A percentile compares a stretch with the other conserved stretches of the same genome.
phyloP scores from a whole-genome alignment of 2,329 filamentous ascomycete species.

The Claviceps pazoutovae region DNA sequence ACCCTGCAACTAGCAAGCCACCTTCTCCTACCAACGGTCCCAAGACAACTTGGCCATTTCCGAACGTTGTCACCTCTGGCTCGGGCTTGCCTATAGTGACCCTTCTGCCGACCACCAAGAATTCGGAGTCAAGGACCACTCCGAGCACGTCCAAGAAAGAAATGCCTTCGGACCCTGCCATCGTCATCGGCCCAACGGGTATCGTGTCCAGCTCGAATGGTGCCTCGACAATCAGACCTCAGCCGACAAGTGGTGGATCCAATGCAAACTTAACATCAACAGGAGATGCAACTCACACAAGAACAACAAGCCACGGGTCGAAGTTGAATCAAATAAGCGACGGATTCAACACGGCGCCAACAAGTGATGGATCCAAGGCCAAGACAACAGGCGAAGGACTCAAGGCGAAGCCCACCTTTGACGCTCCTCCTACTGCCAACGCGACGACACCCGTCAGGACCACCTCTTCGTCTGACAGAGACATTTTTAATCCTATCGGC shows the following conservation, averaged over 20 bases:
- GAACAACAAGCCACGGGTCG: not conserved
- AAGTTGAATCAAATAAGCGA: not conserved
- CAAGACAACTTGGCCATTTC: not conserved
- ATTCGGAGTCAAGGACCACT: not conserved
- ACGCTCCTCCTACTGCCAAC: conserved; percentile 1
- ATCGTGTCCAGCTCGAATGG: conserved; percentile 8
- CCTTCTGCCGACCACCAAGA: not conserved
- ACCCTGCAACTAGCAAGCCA: conserved; percentile 9
- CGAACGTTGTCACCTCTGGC: not conserved
- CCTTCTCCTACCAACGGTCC: not conserved
- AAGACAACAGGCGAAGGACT: not conserved
- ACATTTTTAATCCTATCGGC: conserved; percentile 13
- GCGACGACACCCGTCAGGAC: not conserved
- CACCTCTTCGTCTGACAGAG: not conserved
- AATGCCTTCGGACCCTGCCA: conserved; percentile 6
- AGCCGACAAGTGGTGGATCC: not conserved
- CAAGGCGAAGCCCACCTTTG: not conserved
- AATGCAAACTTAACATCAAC: not conserved
- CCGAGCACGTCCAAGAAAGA: not conserved
- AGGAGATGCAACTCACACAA: not conserved
- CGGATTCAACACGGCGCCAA: not conserved
- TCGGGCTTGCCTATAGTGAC: not conserved
- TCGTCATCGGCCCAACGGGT: conserved; percentile 16
- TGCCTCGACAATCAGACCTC: not conserved
- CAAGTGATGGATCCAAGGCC: not conserved